Evolutionary conservation across 1,284 basidiomycete genomes (phyloP), one percentile per base, ranked within the genome.

Genomic region (Irpex sp.): DNA sequence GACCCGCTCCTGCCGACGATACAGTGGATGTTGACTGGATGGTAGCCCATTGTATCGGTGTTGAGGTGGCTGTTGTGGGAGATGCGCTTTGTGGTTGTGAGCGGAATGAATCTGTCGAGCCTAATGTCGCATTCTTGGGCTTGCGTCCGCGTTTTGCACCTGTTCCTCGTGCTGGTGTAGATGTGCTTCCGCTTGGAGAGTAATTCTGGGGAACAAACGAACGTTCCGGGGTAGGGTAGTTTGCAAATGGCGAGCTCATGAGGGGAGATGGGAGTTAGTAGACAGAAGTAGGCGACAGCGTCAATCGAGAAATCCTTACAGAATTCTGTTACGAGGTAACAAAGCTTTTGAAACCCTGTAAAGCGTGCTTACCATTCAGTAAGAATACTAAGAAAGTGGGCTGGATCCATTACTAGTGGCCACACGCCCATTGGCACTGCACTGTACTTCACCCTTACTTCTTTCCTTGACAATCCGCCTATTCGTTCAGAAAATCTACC

Each of bases 131-230:
- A 15, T 78, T 81, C 65, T 81, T 81, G 8, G 85, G 84, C 69
- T 87, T 87, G 13, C 85, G 79, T 36, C 85, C 85, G 8, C 85
- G 81, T 70, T 86, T 87, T 6, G 83, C 80, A 15, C 82, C 82
- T 15, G 79, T 77, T n/a, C 79, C 78, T 57, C 81, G 63, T 57
- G 70, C 55, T 50, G 71, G 63, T 61, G 69, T 60, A 36, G 72
- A 59, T 3, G 65, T 71, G 1, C 70, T 68, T 3, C 75, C 75
- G 1, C 70, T 68, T 37, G 71, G 67, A n/a, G 78, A 69, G 39
- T 68, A 61, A 0, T 66, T 65, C 7, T 73, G 69, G 5, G 75
- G 72, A 36, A 77, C 73, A 59, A 77, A 79, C 1, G 78, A 65
- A 1, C 70, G 69, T 39, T 72, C 72, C 8, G 71, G 73, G 11